A percentile compares a stretch with the other conserved stretches of the same genome.
Evolutionary conservation across 2,329 filamentous ascomycete species (phyloP).

Genomic region (Epichloe uncinata): DNA sequence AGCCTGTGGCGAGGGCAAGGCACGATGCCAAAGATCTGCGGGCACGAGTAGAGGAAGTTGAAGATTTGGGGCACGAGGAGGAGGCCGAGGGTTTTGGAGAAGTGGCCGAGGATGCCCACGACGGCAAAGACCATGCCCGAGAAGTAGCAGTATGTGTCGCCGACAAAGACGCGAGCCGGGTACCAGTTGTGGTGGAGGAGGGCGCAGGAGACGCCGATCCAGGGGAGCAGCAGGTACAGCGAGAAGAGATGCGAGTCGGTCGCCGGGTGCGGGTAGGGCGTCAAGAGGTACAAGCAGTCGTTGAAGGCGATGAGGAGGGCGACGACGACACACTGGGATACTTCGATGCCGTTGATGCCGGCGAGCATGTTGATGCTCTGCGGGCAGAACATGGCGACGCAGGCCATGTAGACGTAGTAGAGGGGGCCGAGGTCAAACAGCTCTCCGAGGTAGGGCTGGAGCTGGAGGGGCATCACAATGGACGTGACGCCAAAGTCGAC

Average conservation of each 20-base stretch:
- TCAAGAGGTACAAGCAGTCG: slow-evolving; percentile 75
- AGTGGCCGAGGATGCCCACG: slow-evolving; percentile 91
- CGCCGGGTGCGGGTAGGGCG: slow-evolving; percentile 78
- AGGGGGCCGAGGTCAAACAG: slow-evolving; percentile 69
- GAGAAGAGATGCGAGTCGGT: slow-evolving; percentile 95
- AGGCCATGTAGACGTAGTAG: slow-evolving; percentile 97
- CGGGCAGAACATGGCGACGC: slow-evolving; percentile 90
- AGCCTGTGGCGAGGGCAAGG: slow-evolving; percentile 89
- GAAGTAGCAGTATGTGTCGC: slow-evolving; percentile 99
- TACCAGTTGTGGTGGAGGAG: slow-evolving; percentile 91
- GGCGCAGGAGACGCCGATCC: slow-evolving; percentile 81
- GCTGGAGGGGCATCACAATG: slow-evolving; percentile 76
- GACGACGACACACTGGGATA: slow-evolving; percentile 85
- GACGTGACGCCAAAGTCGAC: slow-evolving; percentile 96
- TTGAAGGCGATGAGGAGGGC: slow-evolving; percentile 74
- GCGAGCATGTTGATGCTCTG: slow-evolving; percentile 99
- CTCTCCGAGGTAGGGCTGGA: slow-evolving; percentile 73
- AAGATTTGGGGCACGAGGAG: slow-evolving; percentile 88
- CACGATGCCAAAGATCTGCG: slow-evolving; percentile 80
- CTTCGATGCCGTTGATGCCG: slow-evolving; percentile 97
- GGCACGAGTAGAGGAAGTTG: slow-evolving; percentile 90
- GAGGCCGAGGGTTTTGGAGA: slow-evolving; percentile 89
- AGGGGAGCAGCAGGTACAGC: slow-evolving; percentile 85
- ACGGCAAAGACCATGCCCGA: slow-evolving; percentile 98
- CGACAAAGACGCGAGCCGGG: slow-evolving; percentile 87